Base-by-base conservation (phyloP, 2,329 filamentous ascomycete genomes). In the Monosporascus sp. region DNA sequence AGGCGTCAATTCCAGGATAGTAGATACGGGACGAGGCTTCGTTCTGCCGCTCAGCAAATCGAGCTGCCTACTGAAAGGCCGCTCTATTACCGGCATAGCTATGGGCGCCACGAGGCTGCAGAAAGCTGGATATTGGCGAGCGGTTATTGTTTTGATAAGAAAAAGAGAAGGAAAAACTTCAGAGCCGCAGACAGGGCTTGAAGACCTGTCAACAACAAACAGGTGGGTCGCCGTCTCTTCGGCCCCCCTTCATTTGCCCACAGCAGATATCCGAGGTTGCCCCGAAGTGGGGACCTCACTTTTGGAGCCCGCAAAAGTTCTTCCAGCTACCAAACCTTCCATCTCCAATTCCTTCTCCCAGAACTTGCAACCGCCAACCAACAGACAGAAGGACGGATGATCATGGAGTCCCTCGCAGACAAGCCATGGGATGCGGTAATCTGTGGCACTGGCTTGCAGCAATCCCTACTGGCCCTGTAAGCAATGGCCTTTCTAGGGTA, bases 401-500 rank as follows among this genome's bases (percentile, higher is more conserved):
- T 59, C 62, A 91, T 92, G 88, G 88, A 92, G 73, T 84, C 84
- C 60, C 76, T 92, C 62, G 78, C 79, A 70, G 87, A 90, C 56
- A 87, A 86, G 63, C 75, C 79, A 58, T 93, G 88, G 88, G 88
- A 93, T 77, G 84, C 88, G 65, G 78, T 90, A 63, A 89, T 93
- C 71, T 84, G 83, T 67, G 88, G 89, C 66, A 92, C 89, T 61
- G 88, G 88, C 64, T 75, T 92, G 66, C 80, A 86, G 68, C 87
- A 92, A 75, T 91, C 88, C 59, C 81, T 93, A 63, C 80, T 93
- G 68, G 88, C 88, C 70, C 77, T 91, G 88, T 92, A 77, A 80
- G 80, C 60, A 52, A 66, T 40, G 22, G 37, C 37, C 53, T 52
- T 53, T 55, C 24, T 37, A 44, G 48, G 37, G 38, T 46, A 48